Evolutionary conservation across 495 filamentous ascomycete genomes (phyloP), one percentile per base, ranked within the genome.

Genomic region (Chaetomium fimeti): DNA sequence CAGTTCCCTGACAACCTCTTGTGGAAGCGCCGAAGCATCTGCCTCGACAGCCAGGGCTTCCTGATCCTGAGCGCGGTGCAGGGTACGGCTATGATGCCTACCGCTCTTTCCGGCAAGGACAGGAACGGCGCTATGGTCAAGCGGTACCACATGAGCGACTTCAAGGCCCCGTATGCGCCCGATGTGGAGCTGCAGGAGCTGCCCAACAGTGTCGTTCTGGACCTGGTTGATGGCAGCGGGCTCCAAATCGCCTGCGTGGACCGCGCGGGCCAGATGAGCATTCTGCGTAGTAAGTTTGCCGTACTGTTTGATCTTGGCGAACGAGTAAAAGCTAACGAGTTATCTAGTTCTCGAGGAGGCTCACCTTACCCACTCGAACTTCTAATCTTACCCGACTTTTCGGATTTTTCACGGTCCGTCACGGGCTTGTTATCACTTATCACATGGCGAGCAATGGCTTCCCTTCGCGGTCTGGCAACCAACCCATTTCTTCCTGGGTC

Each of bases 1-100:
- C 93, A 97, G 69, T 96, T 97, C 70, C 92, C 93, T 2, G 93
- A 95, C 72, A 93, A 88, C 51, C 82, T 97, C 25, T 81, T 97
- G 12, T 97, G 93, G 93, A 96, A 96, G 76, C 88, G 91, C 56
- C 86, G 92, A 57, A 87, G 85, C 69, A 86, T 96, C 77, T 84
- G 87, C 57, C 81, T 97, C 53, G 90, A 95, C 72, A 83, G 82
- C 63, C 80, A 88, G 53, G 93, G 93, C 12, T 88, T 88, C 69
- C 73, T 97, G 49, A 85, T 94, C 63, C 79, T 94, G 61, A 87
- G 84, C 15, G 80, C 87, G 25, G 80, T 84, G 12, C 73, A 76
- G 62, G 76, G 77, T 40, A 62, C 75, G 8, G 72, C 71, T 32
- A 72, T 68, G 52, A 62, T 76, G 55, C 73, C 76, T 8, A 67